These are phyloP conservation scores for Chrysoporthe austroafricana DNA, from an alignment of 2,329 filamentous ascomycete genomes.

Conservation along the genomic window DNA sequence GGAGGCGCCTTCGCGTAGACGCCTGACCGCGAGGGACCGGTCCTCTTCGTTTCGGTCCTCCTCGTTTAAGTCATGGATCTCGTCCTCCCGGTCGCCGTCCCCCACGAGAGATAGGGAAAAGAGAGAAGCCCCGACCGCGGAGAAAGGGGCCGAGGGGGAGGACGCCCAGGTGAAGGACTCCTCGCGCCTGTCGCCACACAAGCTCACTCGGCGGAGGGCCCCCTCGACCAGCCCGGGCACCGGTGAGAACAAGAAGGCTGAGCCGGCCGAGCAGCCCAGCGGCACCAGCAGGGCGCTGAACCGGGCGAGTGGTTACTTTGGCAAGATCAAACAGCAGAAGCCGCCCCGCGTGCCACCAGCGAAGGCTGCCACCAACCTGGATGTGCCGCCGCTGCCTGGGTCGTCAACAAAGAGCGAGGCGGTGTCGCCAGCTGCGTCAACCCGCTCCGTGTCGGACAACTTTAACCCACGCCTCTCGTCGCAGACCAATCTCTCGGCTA, in stretches of 20 bases:
- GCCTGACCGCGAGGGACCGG: slow-evolving; percentile 44
- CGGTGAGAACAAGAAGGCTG: slow-evolving; percentile 37
- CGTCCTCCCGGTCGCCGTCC: slow-evolving; percentile 53
- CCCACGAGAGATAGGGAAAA: slow-evolving; percentile 40
- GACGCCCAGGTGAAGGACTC: slow-evolving; percentile 25
- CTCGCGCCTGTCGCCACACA: slow-evolving; percentile 38
- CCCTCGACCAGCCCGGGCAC: slow-evolving; percentile 33
- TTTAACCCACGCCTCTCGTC: slow-evolving; percentile 45
- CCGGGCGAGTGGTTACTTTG: slow-evolving; percentile 53
- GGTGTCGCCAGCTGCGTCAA: slow-evolving; percentile 13
- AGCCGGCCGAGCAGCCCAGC: slow-evolving; percentile 43
- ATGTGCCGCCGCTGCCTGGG: slow-evolving; percentile 19
- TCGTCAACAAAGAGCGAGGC: slow-evolving; percentile 30
- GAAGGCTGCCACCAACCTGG: slow-evolving; percentile 35
- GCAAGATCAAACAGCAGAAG: slow-evolving; percentile 53
- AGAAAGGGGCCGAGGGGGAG: slow-evolving; percentile 5
- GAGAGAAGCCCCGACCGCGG: slow-evolving; percentile 27
- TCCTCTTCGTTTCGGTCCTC: slow-evolving; percentile 37
- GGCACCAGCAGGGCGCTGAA: slow-evolving; percentile 44
- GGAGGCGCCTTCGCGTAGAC: slow-evolving; percentile 33
- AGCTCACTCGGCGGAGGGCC: slow-evolving; percentile 38
- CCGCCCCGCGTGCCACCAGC: slow-evolving; percentile 41
- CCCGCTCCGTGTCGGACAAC: slow-evolving; percentile 18
- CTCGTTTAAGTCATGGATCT: slow-evolving; percentile 57
- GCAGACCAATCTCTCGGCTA: slow-evolving; percentile 37